Base-by-base conservation (phyloP, 257 asterid genomes). In the Galeopsis tetrahit region DNA sequence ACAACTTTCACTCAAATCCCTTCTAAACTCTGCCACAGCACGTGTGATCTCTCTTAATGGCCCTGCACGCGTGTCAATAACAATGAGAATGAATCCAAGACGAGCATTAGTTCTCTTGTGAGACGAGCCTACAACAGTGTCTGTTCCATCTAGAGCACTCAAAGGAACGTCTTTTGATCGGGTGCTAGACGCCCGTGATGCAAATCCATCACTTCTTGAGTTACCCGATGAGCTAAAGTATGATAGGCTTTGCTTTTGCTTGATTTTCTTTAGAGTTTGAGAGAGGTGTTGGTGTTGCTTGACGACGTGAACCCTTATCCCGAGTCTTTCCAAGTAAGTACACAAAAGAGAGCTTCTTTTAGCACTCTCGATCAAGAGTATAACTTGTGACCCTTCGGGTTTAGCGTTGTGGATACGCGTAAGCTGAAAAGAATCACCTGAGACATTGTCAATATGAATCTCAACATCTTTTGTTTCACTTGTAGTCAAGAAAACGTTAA, bases 1-100 rank as follows among this genome's bases (percentile, higher is more conserved):
- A 7, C 72, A 79, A 21, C n/a, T 63, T 5, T 70, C 78, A 13
- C 51, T 52, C 0, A 80, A 68, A 40, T 86, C 92, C 72, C 78
- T 83, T 64, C 96, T 81, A 31, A 88, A 90, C 36, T 88, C 93
- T 10, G 82, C 88, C 75, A 93, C 76, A 3, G 79, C 86, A 21
- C 77, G 69, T 10, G 76, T 77, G 62, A 89, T 74, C 46, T 86
- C 86, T 5, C 65, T 52, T 36, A 83, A 80, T 0, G 85, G 77
- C 21, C 91, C 96, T 21, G 64, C 84, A 31, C 66, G 51, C 2
- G 76, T 78, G 71, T 89, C 93, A 0, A 94, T 75, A 72, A 94
- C 85, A 5, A 91, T 62, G 63, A 89, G 35, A 28, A 85, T 38
- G 31, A 78, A 85, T 33, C 77, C 70, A 3, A 11, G 5, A 42